phyloP scores from a whole-genome alignment of 1,139 yeast genomes.

The Pichia sp. region DNA sequence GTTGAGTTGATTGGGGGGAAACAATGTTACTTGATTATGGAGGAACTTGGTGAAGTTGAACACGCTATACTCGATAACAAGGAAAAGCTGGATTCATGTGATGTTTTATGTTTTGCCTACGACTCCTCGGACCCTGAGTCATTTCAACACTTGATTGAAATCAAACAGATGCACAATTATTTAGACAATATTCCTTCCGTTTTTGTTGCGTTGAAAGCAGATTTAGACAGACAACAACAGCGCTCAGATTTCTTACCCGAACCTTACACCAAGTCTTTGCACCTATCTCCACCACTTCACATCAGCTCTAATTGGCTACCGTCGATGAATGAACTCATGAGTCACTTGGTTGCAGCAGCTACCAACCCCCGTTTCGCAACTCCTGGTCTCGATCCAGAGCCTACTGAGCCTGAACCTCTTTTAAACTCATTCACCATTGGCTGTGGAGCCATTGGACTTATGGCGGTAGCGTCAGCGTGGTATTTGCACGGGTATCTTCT shows the following conservation, averaged over 20 bases:
- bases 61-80: slow-evolving; percentile 74
- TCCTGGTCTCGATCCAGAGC: slow-evolving; percentile 73
- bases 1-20: slow-evolving; percentile 95
- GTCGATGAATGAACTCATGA: slow-evolving; percentile 77
- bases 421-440: slow-evolving; percentile 54
- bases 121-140: slow-evolving; percentile 96
- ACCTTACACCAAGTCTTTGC: slow-evolving; percentile 64
- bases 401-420: slow-evolving; percentile 42
- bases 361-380: slow-evolving; percentile 73
- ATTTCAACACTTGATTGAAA: slow-evolving; percentile 72
- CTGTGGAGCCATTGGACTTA: slow-evolving; percentile 63
- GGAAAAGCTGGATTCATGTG: slow-evolving; percentile 75
- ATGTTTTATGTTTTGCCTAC: slow-evolving; percentile 81
- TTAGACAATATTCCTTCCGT: slow-evolving; percentile 75
- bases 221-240: slow-evolving; percentile 91
- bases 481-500: slow-evolving; percentile 47
- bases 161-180: slow-evolving; percentile 53
- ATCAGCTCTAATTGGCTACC: slow-evolving; percentile 88
- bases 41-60: slow-evolving; percentile 85
- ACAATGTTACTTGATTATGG: slow-evolving; percentile 85
- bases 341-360: slow-evolving; percentile 87
- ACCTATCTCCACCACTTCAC: slow-evolving; percentile 75
- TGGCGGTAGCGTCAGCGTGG: slow-evolving; percentile 57
- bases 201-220: slow-evolving; percentile 91
- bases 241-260: slow-evolving; percentile 84